Evolutionary conservation across 2,329 filamentous ascomycete genomes (phyloP).

Genomic region (Zymoseptoria brevis): DNA sequence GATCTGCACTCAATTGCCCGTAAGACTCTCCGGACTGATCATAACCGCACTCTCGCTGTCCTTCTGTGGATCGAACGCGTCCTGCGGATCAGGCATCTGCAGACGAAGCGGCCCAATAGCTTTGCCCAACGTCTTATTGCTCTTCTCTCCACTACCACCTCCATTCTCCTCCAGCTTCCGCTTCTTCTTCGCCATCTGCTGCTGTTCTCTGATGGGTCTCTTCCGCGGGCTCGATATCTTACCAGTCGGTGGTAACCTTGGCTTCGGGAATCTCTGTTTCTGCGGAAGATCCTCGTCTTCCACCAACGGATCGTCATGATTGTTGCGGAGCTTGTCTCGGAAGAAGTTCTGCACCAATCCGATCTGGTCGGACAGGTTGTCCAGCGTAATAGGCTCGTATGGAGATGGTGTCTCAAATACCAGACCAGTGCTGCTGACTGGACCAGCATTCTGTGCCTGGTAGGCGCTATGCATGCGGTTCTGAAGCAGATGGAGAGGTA

Average conservation of each 20-base stretch:
- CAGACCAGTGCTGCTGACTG: conserved; percentile 50
- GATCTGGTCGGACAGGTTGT: conserved; percentile 71
- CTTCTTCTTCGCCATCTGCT: conserved; percentile 78
- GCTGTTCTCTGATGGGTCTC: conserved; percentile 71
- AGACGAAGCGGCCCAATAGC: conserved; percentile 46
- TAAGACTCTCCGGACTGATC: conserved; percentile 76
- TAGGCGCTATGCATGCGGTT: conserved; percentile 80
- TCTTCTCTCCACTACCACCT: conserved; percentile 27
- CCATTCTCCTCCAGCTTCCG: conserved; percentile 54
- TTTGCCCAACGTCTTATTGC: conserved; percentile 28
- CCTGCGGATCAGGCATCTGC: conserved; percentile 38
- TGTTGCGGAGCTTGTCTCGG: conserved; percentile 76
- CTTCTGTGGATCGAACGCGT: conserved; percentile 50
- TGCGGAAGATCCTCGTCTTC: conserved; percentile 92
- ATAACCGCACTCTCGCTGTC: conserved; percentile 62
- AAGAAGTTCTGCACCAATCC: conserved; percentile 89
- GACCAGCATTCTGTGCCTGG: conserved; percentile 64
- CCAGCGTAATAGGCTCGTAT: conserved; percentile 68
- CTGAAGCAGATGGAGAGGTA: conserved; percentile 89
- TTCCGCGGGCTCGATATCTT: conserved; percentile 84
- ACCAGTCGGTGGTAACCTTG: conserved; percentile 60
- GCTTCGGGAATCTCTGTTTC: conserved; percentile 69
- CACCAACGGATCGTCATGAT: conserved; percentile 70
- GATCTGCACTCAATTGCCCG: conserved; percentile 1
- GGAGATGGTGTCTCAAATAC: conserved; percentile 61